Percentiles rank a stretch among this genome's conserved stretches.
Evolutionary conservation across 202 grass and related monocot species (phyloP).

Genomic region (Thinopyrum obtusiflorum): DNA sequence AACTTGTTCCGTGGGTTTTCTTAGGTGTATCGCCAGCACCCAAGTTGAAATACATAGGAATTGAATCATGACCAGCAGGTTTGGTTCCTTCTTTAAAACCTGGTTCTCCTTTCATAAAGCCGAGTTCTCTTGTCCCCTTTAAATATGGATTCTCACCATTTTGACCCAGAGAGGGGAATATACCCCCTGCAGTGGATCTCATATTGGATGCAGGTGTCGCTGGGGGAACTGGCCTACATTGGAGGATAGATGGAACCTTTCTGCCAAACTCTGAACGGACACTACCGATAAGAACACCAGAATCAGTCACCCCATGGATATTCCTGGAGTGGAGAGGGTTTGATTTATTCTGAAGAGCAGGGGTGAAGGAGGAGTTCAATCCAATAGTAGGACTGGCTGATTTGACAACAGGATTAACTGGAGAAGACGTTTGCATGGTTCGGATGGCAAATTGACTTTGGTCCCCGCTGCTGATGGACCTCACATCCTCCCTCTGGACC

Average conservation of each 20-base stretch:
- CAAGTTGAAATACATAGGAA: constrained; percentile 45
- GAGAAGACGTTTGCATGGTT: constrained; percentile 39
- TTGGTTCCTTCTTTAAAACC: constrained; percentile 40
- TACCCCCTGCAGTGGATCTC: constrained; percentile 35
- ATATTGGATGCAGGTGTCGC: constrained; percentile 38
- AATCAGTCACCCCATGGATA: constrained; percentile 32
- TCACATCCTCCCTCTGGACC: constrained; percentile 52
- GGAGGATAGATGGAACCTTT: constrained; percentile 56
- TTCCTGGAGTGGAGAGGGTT: constrained; percentile 22
- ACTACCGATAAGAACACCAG: constrained; percentile 33
- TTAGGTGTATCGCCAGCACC: constrained; percentile 45
- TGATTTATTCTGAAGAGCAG: constrained; percentile 47
- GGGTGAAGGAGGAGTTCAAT: constrained; percentile 27
- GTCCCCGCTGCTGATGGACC: constrained; percentile 37
- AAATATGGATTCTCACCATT: constrained; percentile 48
- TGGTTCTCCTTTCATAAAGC: constrained; percentile 36
- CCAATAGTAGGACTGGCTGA: constrained; percentile 19
- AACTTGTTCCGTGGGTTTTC: constrained; percentile 38
- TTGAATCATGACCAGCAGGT: constrained; percentile 33
- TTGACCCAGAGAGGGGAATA: constrained; percentile 33
- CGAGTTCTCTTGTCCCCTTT: constrained; percentile 35
- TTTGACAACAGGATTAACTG: constrained; percentile 44
- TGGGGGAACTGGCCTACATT: constrained; percentile 32
- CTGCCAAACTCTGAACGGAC: constrained; percentile 35
- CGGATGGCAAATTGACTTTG: constrained; percentile 38